Evolutionary conservation across 169 alveolate genomes (phyloP).

Genomic region (Plasmodium chabaudi): DNA sequence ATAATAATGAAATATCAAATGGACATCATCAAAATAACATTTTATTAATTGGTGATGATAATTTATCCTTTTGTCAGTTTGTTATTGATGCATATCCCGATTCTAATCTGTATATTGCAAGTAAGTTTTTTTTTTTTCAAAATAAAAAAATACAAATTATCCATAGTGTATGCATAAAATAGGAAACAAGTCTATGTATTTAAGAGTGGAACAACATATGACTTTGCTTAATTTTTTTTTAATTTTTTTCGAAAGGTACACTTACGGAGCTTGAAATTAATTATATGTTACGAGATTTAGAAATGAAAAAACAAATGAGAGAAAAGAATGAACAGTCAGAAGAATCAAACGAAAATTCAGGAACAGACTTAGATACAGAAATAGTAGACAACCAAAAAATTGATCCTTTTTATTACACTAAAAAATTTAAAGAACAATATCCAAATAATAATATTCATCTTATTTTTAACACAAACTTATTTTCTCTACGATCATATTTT

Average conservation of each 20-base stretch:
- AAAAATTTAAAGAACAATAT: slow-evolving; percentile 24
- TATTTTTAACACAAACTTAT: slow-evolving; percentile 26
- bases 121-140: slow-evolving; percentile 8
- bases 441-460: slow-evolving; percentile 7
- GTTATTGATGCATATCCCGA: slow-evolving; percentile 33
- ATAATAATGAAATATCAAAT: neutral
- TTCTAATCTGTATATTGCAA: slow-evolving; percentile 47
- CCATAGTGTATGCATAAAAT: no score
- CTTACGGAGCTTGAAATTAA: slow-evolving; percentile 41
- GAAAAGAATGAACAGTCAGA: neutral
- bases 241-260: slow-evolving; percentile 6
- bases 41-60: slow-evolving; percentile 52
- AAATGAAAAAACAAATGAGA: slow-evolving; percentile 11
- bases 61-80: slow-evolving; percentile 21
- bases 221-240: neutral
- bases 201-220: neutral
- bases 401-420: slow-evolving; percentile 33
- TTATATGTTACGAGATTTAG: slow-evolving; percentile 25
- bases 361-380: neutral
- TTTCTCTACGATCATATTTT: slow-evolving; percentile 12
- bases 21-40: slow-evolving; percentile 1
- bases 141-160: no score
- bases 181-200: no score
- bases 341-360: neutral
- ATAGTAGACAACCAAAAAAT: neutral